Base-by-base conservation (phyloP, 768 basidiomycete genomes). In the Austroboletus eburneus region DNA sequence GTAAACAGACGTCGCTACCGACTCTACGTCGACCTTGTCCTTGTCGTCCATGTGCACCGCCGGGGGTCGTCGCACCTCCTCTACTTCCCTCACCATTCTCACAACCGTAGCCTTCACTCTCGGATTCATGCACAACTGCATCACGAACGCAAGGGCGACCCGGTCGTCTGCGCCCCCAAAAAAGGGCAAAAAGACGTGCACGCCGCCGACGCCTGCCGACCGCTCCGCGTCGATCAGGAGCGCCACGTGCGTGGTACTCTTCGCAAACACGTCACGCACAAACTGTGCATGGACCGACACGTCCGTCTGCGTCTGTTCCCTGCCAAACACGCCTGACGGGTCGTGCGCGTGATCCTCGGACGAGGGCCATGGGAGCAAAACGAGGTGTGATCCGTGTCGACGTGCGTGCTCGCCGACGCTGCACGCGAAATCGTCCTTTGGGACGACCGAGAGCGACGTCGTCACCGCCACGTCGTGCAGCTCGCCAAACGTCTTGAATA, bases 151-250 rank as follows among this genome's bases (percentile, higher is more conserved):
- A 29, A 98, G 69, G 0, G 91, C 90, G 16, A 92, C 73, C 3
- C 95, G 76, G 61, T 96, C 94, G 63, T 98, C 95, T 0, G 91
- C 87, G 0, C 95, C 95, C 20, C 95, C 95, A 62, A 91, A 88
- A 77, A 97, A 97, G 0, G 91, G 88, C 12, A 96, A 58, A 67
- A 91, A 87, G 13, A 97, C 55, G 59, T 91, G 87, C 57, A 82
- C 76, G 9, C n/a, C n/a, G n/a, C n/a, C n/a, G n/a, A n/a, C n/a
- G n/a, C n/a, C n/a, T 27, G 27, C 9, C 54, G 56, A 43, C 71
- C 68, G 30, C 74, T 75, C n/a, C 38, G 79, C 75, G 57, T 96
- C 91, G 39, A 97, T 77, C 58, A 85, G 91, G 9, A 98, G 66
- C 1, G 83, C 91, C 18, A 95, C 87, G 57, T 97, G 90, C 17